phyloP scores from a whole-genome alignment of 2,329 filamentous ascomycete genomes.

The Aspergillus unguis region DNA sequence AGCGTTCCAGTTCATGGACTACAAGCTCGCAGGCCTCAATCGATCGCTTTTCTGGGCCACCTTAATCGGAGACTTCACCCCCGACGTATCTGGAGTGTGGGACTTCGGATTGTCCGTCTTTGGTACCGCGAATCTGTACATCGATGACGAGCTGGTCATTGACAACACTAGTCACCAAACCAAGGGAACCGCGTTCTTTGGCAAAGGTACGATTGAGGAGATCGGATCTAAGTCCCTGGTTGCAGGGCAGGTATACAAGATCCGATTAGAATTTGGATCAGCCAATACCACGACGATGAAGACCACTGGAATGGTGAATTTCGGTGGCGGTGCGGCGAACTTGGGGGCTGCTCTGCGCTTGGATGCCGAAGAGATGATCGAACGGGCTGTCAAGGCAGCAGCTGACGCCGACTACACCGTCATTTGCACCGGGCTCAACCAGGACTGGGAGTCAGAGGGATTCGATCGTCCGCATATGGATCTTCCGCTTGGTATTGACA shows the following conservation, averaged over 20 bases:
- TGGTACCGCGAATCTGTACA: constrained; percentile 60
- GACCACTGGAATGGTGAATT: constrained; percentile 43
- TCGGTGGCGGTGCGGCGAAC: constrained; percentile 57
- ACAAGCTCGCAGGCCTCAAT: constrained; percentile 51
- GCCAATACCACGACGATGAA: constrained; percentile 55
- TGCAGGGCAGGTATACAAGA: constrained; percentile 55
- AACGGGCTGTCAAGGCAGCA: constrained; percentile 60
- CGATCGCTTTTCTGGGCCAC: constrained; percentile 19
- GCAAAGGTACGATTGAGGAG: constrained; percentile 60
- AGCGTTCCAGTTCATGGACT: constrained; percentile 48
- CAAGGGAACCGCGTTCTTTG: constrained; percentile 61
- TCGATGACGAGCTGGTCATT: constrained; percentile 60
- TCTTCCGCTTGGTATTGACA: constrained; percentile 51
- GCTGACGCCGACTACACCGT: constrained; percentile 69
- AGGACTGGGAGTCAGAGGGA: constrained; percentile 56
- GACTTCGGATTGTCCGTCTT: constrained; percentile 61
- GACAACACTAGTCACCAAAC: constrained; percentile 61
- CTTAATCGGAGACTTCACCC: constrained; percentile 52
- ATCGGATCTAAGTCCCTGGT: constrained; percentile 54
- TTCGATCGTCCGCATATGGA: constrained; percentile 53
- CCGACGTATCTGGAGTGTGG: constrained; percentile 57
- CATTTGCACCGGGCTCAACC: constrained; percentile 60
- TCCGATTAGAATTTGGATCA: constrained; percentile 57
- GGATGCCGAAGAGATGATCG: constrained; percentile 9
- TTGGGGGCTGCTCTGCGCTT: constrained; percentile 53